Conservation (phyloP, 2,329 filamentous ascomycete species). For the Leptographium radiaticola region DNA sequence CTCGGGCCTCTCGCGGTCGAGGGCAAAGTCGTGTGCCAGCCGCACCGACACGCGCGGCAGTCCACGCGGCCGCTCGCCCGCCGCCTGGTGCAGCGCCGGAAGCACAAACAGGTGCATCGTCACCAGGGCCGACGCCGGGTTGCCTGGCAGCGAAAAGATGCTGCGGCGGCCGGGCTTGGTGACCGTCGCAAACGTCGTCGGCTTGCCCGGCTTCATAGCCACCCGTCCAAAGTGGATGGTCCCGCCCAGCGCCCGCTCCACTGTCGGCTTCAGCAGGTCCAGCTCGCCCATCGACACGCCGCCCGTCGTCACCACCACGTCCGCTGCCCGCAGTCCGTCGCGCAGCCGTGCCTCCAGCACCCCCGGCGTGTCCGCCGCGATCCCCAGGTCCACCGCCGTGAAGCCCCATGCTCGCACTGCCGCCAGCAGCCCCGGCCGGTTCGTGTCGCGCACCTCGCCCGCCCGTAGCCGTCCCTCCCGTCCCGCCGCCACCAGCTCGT, state of each 20-base stretch:
- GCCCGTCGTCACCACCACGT: conserved; percentile 81
- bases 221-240: conserved; percentile 95
- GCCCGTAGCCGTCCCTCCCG: conserved; percentile 42
- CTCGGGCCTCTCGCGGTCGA: conserved; percentile 68
- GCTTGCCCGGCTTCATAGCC: conserved; percentile 95
- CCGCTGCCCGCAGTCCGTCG: conserved; percentile 57
- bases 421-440: conserved; percentile 74
- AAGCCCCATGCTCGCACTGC: conserved; percentile 65
- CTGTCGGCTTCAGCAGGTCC: conserved; percentile 89
- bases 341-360: conserved; percentile 68
- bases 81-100: conserved; percentile 66
- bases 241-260: conserved; percentile 78
- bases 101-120: conserved; percentile 92
- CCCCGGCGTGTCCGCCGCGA: conserved; percentile 61
- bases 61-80: conserved; percentile 54
- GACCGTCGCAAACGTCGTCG: conserved; percentile 89
- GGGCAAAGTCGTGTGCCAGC: conserved; percentile 57
- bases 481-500: conserved; percentile 65
- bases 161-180: conserved; percentile 50
- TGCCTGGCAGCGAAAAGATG: conserved; percentile 85
- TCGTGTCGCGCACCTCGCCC: conserved; percentile 88
- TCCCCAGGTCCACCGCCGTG: conserved; percentile 71
- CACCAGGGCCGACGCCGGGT: conserved; percentile 84
- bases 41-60: conserved; percentile 60
- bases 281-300: conserved; percentile 97